Base-by-base conservation (phyloP, 2,329 filamentous ascomycete species). In the Pseudocercospora vitis region DNA sequence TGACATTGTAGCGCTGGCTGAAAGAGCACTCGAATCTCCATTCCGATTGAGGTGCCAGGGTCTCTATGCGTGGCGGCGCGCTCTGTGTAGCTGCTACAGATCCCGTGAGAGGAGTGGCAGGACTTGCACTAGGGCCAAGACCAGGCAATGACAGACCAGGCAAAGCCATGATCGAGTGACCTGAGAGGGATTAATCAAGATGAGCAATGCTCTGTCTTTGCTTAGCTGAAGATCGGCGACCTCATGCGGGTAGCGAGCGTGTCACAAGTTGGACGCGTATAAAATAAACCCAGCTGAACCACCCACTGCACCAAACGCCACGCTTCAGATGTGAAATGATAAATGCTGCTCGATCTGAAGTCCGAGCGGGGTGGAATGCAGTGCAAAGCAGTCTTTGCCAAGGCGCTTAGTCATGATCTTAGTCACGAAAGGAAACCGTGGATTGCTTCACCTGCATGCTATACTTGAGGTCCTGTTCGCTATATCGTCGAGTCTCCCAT, bases 81-180 rank as follows among this genome's bases (percentile, higher is more conserved):
- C 54, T 33, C 7, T 50, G 48, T n/a, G 44, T n/a, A 14, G 52
- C 23, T 3, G 56, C 50, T 1, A 7, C n/a, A 28, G 7, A 23
- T n/a, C 49, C 55, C 24, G 62, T 48, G n/a, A 61, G 32, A 29
- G 61, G 63, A 12, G 71, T 65, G 14, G 68, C 60, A 16, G 59
- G 50, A 19, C 55, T 52, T 21, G 52, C 52, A n/a, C 47, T 50
- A 3, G 58, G 59, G 26, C 58, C 62, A 14, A 73, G 63, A 37
- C 71, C 71, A 9, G 71, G 71, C 4, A 78, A 65, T 50, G 75
- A 73, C 23, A 78, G 71, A 32, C 76, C 76, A 45, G 76, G 76
- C n/a, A 78, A 64, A 18, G 73, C 67, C 59, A 74, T 69, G 7
- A 11, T 50, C 33, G 11, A 32, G 35, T 23, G 29, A n/a, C n/a